Percentiles rank a stretch among this genome's conserved stretches.
phyloP scores from a whole-genome alignment of 371 early-diverging fungal species.

The Phascolomyces articulosus region DNA sequence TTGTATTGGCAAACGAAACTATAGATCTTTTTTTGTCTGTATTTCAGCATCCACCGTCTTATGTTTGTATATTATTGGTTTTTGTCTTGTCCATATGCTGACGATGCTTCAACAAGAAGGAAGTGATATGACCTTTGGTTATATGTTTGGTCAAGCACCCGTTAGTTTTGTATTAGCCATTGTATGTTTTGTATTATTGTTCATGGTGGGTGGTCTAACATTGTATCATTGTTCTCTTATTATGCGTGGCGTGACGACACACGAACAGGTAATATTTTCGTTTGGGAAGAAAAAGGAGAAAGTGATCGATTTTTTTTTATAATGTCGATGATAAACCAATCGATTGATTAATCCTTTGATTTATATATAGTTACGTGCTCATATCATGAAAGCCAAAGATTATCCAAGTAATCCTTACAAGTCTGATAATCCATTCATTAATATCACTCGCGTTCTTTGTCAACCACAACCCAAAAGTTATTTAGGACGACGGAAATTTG shows the following conservation, averaged over 20 bases:
- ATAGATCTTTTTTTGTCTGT: constrained; percentile 84
- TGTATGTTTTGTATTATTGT: constrained; percentile 62
- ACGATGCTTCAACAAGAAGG: constrained; percentile 1
- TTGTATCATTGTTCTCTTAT: constrained; percentile 79
- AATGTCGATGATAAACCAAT: too few species aligned
- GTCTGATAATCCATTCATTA: constrained; percentile 46
- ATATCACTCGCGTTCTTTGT: constrained; percentile 59
- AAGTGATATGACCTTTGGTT: constrained; percentile 10
- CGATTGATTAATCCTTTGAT: too few species aligned
- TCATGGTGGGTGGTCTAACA: constrained; percentile 71
- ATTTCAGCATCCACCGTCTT: constrained; percentile 58
- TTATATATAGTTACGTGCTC: constrained; percentile 35
- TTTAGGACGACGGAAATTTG: constrained; percentile 23
- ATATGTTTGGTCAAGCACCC: constrained; percentile 31
- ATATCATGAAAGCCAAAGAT: constrained; percentile 40
- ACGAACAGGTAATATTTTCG: constrained; percentile 88
- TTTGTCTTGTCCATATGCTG: constrained; percentile 60
- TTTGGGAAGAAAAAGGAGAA: too few species aligned
- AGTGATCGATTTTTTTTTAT: too few species aligned
- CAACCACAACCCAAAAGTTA: constrained; percentile 58
- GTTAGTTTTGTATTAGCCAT: constrained; percentile 67
- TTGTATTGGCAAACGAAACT: constrained; percentile 92
- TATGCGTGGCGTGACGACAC: constrained; percentile 79
- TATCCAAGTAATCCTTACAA: constrained; percentile 53
- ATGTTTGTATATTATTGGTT: constrained; percentile 61